Evolutionary conservation across 306 rosid genomes (phyloP).

Genomic region (Medicago lupulina): DNA sequence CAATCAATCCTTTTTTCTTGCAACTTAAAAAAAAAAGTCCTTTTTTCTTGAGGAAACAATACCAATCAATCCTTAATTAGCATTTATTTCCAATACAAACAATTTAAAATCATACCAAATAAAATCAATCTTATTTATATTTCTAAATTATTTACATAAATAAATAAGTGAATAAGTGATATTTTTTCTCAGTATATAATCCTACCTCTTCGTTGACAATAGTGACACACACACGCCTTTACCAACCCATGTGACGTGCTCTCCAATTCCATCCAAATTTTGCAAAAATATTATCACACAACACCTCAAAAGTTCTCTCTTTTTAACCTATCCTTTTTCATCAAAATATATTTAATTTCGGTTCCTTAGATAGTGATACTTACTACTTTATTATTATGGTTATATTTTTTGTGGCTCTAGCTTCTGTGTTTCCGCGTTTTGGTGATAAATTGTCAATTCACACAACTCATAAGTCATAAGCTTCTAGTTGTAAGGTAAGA

Average conservation of each 20-base stretch:
- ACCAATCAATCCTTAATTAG: too few relatives aligned
- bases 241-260: slow-evolving; percentile 56
- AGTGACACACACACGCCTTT: slow-evolving; percentile 45
- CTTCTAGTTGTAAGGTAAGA: slow-evolving; percentile 46
- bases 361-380: slow-evolving; percentile 27
- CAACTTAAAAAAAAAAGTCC: too few relatives aligned
- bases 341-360: slow-evolving; percentile 37
- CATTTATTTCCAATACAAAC: too few relatives aligned
- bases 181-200: background rate
- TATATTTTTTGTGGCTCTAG: slow-evolving; percentile 19
- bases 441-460: slow-evolving; percentile 7
- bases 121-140: background rate
- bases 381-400: background rate
- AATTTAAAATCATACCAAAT: too few relatives aligned
- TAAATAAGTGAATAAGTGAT: background rate
- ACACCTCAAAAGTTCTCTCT: slow-evolving; percentile 16
- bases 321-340: slow-evolving; percentile 2
- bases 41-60: too few relatives aligned
- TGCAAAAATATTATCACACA: slow-evolving; percentile 21
- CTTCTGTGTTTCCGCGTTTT: slow-evolving; percentile 32
- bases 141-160: background rate
- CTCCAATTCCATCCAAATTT: slow-evolving; percentile 31
- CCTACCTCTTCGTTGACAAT: background rate
- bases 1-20: too few relatives aligned
- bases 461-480: slow-evolving; percentile 12